Conservation (phyloP, 2,329 filamentous ascomycete genomes). For the Arthrobotrys pseudoclavata region DNA sequence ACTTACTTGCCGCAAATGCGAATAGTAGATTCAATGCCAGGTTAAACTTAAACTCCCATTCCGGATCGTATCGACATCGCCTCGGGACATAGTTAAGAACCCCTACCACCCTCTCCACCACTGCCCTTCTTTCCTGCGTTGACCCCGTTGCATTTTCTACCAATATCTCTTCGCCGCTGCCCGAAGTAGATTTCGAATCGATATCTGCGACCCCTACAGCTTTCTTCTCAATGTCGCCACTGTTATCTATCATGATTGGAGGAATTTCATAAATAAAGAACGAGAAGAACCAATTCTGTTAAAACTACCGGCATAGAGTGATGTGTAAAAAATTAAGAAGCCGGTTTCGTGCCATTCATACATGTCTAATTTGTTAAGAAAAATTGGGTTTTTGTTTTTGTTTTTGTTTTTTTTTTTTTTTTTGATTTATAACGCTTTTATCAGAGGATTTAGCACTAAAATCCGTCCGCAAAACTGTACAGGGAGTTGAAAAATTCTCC, state of each 20-base stretch:
- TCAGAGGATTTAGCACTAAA: slow-evolving; percentile 43
- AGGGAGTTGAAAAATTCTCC: slow-evolving; percentile 37
- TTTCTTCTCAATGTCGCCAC: slow-evolving; percentile 43
- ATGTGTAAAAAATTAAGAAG: not conserved
- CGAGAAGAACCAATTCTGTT: slow-evolving; percentile 2
- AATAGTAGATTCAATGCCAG: slow-evolving; percentile 79
- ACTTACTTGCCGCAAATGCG: slow-evolving; percentile 70
- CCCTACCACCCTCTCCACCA: not conserved
- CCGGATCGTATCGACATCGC: slow-evolving; percentile 77
- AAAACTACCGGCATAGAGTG: not conserved
- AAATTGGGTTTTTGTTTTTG: not conserved
- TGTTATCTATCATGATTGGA: slow-evolving; percentile 27
- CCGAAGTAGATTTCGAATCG: slow-evolving; percentile 39
- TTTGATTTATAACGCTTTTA: slow-evolving; percentile 19
- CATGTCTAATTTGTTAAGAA: not conserved
- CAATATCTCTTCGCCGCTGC: slow-evolving; percentile 13
- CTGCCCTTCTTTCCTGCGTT: slow-evolving; percentile 31
- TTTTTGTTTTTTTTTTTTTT: too few species aligned
- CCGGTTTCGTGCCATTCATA: not conserved
- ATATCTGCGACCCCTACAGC: slow-evolving; percentile 17
- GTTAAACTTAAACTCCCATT: slow-evolving; percentile 77
- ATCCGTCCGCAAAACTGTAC: slow-evolving; percentile 41
- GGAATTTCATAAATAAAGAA: not conserved
- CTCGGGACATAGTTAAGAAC: slow-evolving; percentile 67
- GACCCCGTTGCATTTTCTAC: slow-evolving; percentile 46